Conservation (phyloP, 1,139 yeast species). For the Lodderomyces elongisporus region DNA sequence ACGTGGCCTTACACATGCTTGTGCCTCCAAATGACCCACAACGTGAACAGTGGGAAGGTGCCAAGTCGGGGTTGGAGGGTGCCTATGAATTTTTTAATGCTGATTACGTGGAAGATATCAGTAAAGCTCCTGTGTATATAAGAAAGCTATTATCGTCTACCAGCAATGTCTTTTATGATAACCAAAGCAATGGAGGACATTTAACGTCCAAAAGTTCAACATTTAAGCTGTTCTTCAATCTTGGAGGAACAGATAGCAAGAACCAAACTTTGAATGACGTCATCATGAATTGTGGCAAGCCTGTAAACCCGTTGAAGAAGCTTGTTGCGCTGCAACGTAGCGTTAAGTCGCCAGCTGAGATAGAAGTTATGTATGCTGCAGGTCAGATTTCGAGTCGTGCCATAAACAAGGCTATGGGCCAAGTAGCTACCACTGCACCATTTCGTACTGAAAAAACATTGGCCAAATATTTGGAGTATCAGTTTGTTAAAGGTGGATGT, state of each 20-base stretch:
- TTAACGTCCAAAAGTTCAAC: slow-evolving; percentile 5
- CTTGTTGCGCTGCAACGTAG: slow-evolving; percentile 56
- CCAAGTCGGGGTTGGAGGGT: slow-evolving; percentile 79
- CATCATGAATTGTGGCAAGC: slow-evolving; percentile 24
- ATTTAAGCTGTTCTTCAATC: slow-evolving; percentile 10
- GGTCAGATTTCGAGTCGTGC: slow-evolving; percentile 80
- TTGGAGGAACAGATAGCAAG: slow-evolving; percentile 6
- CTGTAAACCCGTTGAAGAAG: slow-evolving; percentile 40
- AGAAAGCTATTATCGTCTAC: slow-evolving; percentile 42
- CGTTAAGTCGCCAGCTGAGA: slow-evolving; percentile 71
- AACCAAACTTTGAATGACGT: slow-evolving; percentile 17
- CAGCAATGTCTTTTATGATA: slow-evolving; percentile 47
- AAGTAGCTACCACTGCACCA: slow-evolving; percentile 37
- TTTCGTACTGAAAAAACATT: slow-evolving; percentile 71
- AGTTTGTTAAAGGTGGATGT: slow-evolving; percentile 82
- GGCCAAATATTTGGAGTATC: slow-evolving; percentile 77
- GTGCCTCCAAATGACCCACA: slow-evolving; percentile 79
- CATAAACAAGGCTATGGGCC: slow-evolving; percentile 74
- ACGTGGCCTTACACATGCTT: slow-evolving; percentile 64
- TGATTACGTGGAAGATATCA: slow-evolving; percentile 59
- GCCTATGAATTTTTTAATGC: slow-evolving; percentile 84
- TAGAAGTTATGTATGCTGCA: slow-evolving; percentile 73
- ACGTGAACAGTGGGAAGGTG: slow-evolving; percentile 93
- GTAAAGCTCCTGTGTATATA: slow-evolving; percentile 38
- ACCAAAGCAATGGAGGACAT: slow-evolving; percentile 18